A percentile compares a stretch with the other conserved stretches of the same genome.
phyloP scores from a whole-genome alignment of 2,329 filamentous ascomycete genomes.

The Pyricularia sp. region DNA sequence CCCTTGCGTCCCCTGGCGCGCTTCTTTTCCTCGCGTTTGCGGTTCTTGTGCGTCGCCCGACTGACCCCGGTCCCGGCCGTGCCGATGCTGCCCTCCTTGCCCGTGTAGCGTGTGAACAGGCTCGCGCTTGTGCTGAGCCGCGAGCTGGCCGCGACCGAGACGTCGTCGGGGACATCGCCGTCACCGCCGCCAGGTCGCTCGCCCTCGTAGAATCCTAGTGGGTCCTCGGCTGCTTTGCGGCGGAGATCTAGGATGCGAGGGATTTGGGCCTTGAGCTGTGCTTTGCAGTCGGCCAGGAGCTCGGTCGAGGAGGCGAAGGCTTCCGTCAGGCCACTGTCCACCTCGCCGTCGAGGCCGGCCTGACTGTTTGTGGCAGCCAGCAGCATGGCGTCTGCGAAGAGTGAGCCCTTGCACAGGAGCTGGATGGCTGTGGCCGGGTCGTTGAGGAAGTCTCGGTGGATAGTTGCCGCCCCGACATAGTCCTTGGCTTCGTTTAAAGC shows the following conservation, averaged over 20 bases:
- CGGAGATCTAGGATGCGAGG: conserved; percentile 76
- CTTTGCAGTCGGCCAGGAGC: conserved; percentile 83
- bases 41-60: conserved; percentile 75
- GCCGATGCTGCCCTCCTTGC: conserved; percentile 46
- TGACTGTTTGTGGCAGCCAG: conserved; percentile 34
- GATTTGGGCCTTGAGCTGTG: conserved; percentile 71
- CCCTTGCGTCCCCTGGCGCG: conserved; percentile 89
- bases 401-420: conserved; percentile 76
- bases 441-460: conserved; percentile 68
- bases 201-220: conserved; percentile 78
- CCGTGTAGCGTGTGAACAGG: conserved; percentile 86
- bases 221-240: conserved; percentile 68
- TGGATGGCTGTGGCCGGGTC: conserved; percentile 58
- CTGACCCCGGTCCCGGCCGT: conserved; percentile 62
- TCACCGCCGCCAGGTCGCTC: conserved; percentile 31
- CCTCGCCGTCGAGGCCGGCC: conserved; percentile 47
- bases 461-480: conserved; percentile 63
- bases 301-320: conserved; percentile 74
- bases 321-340: conserved; percentile 72
- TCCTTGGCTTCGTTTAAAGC: conserved; percentile 75
- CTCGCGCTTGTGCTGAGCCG: conserved; percentile 71
- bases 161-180: conserved; percentile 58
- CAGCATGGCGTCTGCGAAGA: conserved; percentile 81
- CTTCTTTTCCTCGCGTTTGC: conserved; percentile 85
- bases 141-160: conserved; percentile 75